phyloP scores from a whole-genome alignment of 1,284 basidiomycete species.

The Pyrrhoderma noxium region DNA sequence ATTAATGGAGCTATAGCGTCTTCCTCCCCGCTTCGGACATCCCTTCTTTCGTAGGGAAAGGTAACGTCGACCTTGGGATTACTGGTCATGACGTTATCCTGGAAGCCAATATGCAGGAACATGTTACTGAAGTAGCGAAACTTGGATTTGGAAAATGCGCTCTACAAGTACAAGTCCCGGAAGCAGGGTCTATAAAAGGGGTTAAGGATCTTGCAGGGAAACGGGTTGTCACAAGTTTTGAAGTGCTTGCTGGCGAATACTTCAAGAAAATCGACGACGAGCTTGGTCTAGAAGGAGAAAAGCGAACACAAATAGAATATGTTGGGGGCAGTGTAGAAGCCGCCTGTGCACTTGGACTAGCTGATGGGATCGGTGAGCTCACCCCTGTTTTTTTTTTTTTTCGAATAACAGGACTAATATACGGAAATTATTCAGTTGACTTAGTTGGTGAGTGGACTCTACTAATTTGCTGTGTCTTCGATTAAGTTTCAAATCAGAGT shows the following conservation, averaged over 20 bases:
- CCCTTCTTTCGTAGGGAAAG: constrained; percentile 97
- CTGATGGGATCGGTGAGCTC: constrained; percentile 94
- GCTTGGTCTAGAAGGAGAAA: constrained; percentile 40
- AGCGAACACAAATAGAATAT: constrained; percentile 83
- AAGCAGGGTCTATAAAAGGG: constrained; percentile 59
- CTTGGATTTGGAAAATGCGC: constrained; percentile 94
- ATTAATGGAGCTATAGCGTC: constrained; percentile 39
- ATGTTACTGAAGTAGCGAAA: constrained; percentile 75
- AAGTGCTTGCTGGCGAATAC: constrained; percentile 76
- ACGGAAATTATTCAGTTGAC: constrained; percentile 52
- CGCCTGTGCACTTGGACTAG: constrained; percentile 92
- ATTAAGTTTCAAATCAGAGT: constrained; percentile 49
- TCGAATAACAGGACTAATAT: constrained; percentile 10
- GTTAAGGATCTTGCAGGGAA: constrained; percentile 84
- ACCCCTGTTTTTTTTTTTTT: too few species aligned
- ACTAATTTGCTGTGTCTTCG: background rate
- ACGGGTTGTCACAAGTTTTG: constrained; percentile 92
- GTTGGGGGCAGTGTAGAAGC: constrained; percentile 98
- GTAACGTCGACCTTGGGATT: constrained; percentile 90
- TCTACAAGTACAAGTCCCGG: constrained; percentile 93
- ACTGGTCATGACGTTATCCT: constrained; percentile 97
- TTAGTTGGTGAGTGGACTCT: constrained; percentile 66
- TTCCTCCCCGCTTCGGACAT: constrained; percentile 98
- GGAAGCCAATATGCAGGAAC: constrained; percentile 74
- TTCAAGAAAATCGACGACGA: constrained; percentile 70